A percentile compares a stretch with the other conserved stretches of the same genome.
Conservation (phyloP, 2,329 filamentous ascomycete species). For the Cordyceps cicadae region DNA sequence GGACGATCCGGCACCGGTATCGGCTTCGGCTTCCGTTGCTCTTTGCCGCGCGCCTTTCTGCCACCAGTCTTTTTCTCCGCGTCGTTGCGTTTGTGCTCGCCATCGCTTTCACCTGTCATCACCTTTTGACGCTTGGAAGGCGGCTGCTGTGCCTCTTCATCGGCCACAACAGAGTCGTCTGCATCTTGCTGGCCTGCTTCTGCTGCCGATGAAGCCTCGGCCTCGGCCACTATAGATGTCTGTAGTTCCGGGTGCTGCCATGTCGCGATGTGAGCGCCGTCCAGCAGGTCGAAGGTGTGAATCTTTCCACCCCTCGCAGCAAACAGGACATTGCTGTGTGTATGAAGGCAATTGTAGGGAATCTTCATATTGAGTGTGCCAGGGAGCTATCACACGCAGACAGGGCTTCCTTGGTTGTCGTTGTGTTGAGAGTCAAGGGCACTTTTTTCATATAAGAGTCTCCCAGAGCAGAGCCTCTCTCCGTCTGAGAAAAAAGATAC, state of each 20-base stretch:
- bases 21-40: conserved; percentile 23
- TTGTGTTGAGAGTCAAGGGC: background rate
- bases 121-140: conserved; percentile 30
- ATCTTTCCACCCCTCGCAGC: conserved; percentile 67
- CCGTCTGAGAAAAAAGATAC: conserved; percentile 24
- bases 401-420: no score
- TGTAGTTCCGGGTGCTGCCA: conserved; percentile 48
- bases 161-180: conserved; percentile 15
- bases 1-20: conserved; percentile 40
- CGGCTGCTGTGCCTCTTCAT: conserved; percentile 23
- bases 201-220: background rate
- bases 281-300: conserved; percentile 54
- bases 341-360: conserved; percentile 59
- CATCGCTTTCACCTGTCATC: conserved; percentile 15
- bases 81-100: background rate
- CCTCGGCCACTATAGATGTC: conserved; percentile 21
- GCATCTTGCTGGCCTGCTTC: conserved; percentile 13
- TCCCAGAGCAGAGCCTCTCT: background rate
- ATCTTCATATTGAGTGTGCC: conserved; percentile 32
- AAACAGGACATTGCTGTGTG: conserved; percentile 52
- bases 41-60: conserved; percentile 19
- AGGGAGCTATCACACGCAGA: no score
- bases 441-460: conserved; percentile 2
- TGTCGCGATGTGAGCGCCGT: conserved; percentile 49
- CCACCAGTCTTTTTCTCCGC: conserved; percentile 16